Base-by-base conservation (phyloP, 495 filamentous ascomycete genomes). In the Penicillium salamii region DNA sequence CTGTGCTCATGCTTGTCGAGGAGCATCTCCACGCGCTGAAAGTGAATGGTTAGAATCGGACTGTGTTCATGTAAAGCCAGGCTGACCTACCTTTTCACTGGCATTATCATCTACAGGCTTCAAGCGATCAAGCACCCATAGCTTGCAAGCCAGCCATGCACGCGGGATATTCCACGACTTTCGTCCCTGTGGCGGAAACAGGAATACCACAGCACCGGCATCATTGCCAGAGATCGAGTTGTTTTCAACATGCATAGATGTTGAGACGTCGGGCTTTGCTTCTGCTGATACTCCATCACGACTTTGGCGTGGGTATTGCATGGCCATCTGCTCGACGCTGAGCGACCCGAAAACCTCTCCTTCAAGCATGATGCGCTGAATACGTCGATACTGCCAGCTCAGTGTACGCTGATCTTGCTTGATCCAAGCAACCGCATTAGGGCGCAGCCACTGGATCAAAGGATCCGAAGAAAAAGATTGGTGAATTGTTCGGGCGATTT, bases 381-480 rank as follows among this genome's bases (percentile, higher is more conserved):
- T 45, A 0, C 62, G 53, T 34, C 65, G 59, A 45, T 61, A 59
- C 39, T 68, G 59, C 65, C 65, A 68, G 49, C 46, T 53, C 15
- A 21, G 44, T 7, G 50, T 53, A 3, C 42, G 24, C 0, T 44
- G 1, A 11, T 58, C 38, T 12, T 46, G 35, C 1, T 41, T 32
- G 18, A 35, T 14, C 65, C 59, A 65, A 0, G 51, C 49, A 17
- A 48, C n/a, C n/a, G 57, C 62, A 46, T 37, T 47, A 3, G 62
- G 65, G 2, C 65, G 65, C 15, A 65, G 42, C 65, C 65, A 68
- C 47, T 42, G 46, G 19, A 65, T 63, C 19, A 68, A 36, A 1
- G 62, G 62, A 52, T 68, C 65, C 5, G 58, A 46, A n/a, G 60
- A 54, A 24, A 68, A 68, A 2, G 65, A 55, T 12, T 52, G 45